Conservation (phyloP, 371 early-diverging fungal species). For the Haplosporangium sp. region DNA sequence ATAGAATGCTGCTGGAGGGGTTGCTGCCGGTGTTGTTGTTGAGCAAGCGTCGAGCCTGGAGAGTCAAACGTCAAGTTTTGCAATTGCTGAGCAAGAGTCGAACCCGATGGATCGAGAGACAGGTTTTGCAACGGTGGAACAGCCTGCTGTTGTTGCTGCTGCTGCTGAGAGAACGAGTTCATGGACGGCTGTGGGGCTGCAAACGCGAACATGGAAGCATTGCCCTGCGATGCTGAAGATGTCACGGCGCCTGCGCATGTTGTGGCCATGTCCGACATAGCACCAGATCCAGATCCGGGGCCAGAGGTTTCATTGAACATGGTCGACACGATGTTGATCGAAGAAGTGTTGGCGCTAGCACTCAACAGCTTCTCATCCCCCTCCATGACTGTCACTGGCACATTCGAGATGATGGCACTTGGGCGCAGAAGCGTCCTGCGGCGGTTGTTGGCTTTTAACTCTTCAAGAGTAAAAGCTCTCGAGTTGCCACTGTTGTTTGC, state of each 20-base stretch:
- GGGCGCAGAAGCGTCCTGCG: slow-evolving; percentile 57
- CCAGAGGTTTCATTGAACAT: slow-evolving; percentile 59
- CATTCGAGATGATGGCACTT: slow-evolving; percentile 57
- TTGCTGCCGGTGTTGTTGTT: slow-evolving; percentile 11
- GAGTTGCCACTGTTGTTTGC: slow-evolving; percentile 6
- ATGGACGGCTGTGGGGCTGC: slow-evolving; percentile 21
- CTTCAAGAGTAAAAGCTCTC: slow-evolving; percentile 30
- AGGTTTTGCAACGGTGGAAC: slow-evolving; percentile 40
- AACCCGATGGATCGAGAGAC: slow-evolving; percentile 20
- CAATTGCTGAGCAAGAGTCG: not conserved
- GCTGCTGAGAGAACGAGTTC: slow-evolving; percentile 37
- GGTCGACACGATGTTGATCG: slow-evolving; percentile 63
- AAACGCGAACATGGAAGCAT: slow-evolving; percentile 15
- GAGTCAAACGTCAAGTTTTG: too few species aligned
- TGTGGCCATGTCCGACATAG: slow-evolving; percentile 13
- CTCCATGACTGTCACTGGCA: slow-evolving; percentile 67
- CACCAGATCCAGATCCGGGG: slow-evolving; percentile 30
- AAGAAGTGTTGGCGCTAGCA: slow-evolving; percentile 55
- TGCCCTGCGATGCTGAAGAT: slow-evolving; percentile 20
- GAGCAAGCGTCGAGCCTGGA: too few species aligned
- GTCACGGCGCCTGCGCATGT: slow-evolving; percentile 13
- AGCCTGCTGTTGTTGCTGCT: slow-evolving; percentile 55
- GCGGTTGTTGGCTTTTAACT: slow-evolving; percentile 45
- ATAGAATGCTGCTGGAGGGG: slow-evolving; percentile 12
- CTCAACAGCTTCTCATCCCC: slow-evolving; percentile 60